These are phyloP conservation scores for Linnemannia schmuckeri DNA, from an alignment of 192 early-diverging fungal genomes.

Conservation along the genomic window DNA sequence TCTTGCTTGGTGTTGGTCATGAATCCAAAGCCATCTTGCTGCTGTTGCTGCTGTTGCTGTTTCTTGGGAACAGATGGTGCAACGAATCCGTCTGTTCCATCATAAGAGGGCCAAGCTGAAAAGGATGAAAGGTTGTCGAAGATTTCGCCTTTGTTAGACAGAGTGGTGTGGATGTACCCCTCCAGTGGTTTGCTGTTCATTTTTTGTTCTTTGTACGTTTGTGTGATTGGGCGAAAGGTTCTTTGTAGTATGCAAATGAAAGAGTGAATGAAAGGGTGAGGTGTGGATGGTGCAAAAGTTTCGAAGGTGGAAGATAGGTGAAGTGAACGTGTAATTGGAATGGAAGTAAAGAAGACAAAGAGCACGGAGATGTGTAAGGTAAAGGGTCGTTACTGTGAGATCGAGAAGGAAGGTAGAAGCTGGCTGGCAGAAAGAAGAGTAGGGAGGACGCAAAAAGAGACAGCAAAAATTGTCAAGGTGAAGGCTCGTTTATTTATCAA, in stretches of 20 bases:
- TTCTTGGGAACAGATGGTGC: not conserved
- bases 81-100: not conserved
- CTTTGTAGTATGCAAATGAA: constrained; percentile 10
- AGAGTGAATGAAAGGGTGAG: not conserved
- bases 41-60: constrained; percentile 7
- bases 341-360: too few relatives aligned
- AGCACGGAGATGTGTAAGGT: too few relatives aligned
- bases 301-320: not conserved
- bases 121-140: constrained; percentile 4
- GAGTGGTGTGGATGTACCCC: constrained; percentile 23
- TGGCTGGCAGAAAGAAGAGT: too few relatives aligned
- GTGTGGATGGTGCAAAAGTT: not conserved
- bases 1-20: not conserved
- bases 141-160: not conserved
- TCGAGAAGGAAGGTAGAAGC: too few relatives aligned
- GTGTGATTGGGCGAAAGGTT: not conserved
- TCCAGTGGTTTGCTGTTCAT: constrained; percentile 30
- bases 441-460: too few relatives aligned
- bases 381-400: too few relatives aligned
- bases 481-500: too few relatives aligned
- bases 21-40: not conserved
- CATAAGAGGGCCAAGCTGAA: constrained; percentile 25
- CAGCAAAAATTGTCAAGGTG: too few relatives aligned
- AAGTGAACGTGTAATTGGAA: not conserved
- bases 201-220: constrained; percentile 16